These are phyloP conservation scores for Chrysochromulina tobinii DNA, from an alignment of 78 protist species.

Conservation along the genomic window DNA sequence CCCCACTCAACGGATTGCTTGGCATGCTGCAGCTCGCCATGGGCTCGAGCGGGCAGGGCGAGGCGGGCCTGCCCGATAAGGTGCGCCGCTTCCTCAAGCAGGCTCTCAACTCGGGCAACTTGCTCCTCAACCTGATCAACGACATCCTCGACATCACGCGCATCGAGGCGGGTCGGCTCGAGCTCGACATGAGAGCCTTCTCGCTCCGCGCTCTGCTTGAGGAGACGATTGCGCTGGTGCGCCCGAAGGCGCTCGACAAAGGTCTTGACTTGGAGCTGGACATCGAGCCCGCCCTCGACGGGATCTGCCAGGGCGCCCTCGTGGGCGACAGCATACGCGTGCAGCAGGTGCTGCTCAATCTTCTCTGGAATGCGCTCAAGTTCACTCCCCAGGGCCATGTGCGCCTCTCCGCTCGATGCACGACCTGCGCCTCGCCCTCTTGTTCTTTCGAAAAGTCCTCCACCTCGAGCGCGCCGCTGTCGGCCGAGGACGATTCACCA, in stretches of 20 bases:
- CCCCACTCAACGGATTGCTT: neutral
- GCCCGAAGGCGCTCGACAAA: too few relatives aligned
- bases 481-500: too few relatives aligned
- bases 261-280: too few relatives aligned
- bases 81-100: neutral
- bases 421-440: too few relatives aligned
- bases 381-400: neutral
- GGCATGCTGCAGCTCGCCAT: slow-evolving; percentile 13
- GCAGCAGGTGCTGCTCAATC: neutral
- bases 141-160: neutral
- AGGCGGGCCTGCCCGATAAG: too few relatives aligned
- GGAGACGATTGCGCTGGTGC: too few relatives aligned
- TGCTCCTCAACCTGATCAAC: neutral
- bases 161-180: neutral
- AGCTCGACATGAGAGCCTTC: neutral
- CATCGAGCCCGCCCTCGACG: neutral
- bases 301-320: neutral
- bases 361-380: neutral
- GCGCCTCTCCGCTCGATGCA: neutral
- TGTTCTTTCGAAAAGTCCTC: too few relatives aligned
- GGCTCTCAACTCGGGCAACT: neutral
- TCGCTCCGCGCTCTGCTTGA: too few relatives aligned
- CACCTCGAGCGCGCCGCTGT: too few relatives aligned
- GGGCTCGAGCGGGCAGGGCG: neutral
- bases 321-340: neutral